phyloP scores from a whole-genome alignment of 345 rosid species.

The Brassica carinata region DNA sequence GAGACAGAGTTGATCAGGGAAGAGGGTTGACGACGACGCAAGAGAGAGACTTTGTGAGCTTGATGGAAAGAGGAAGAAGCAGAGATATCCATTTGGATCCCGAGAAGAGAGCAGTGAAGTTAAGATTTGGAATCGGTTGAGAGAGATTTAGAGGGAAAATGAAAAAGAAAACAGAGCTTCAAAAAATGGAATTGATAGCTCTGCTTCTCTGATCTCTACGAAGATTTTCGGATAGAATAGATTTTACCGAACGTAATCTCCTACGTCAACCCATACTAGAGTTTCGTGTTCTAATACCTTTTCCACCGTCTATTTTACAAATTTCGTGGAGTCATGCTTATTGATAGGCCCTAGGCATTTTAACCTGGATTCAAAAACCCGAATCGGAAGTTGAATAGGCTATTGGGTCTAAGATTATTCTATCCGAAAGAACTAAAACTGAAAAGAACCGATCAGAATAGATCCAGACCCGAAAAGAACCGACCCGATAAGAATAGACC shows the following conservation, averaged over 20 bases:
- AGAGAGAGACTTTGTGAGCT: conserved; percentile 28
- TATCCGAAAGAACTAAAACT: no score
- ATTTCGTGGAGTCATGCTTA: background rate
- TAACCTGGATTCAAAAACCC: no score
- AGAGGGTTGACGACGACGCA: conserved; percentile 31
- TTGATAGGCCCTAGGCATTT: no score
- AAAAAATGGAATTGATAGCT: conserved; percentile 33
- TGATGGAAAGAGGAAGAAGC: conserved; percentile 18
- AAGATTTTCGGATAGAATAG: conserved; percentile 43
- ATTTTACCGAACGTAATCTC: background rate
- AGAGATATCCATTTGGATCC: conserved; percentile 29
- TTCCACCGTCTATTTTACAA: conserved; percentile 1
- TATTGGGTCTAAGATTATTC: no score
- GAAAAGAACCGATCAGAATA: no score
- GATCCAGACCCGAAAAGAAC: no score
- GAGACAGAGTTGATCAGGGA: conserved; percentile 46
- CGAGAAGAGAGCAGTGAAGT: background rate
- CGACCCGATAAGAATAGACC: no score
- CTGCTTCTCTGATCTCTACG: background rate
- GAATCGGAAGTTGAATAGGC: no score
- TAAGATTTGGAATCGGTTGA: background rate
- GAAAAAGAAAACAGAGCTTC: conserved; percentile 29
- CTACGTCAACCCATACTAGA: background rate
- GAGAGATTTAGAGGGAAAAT: conserved; percentile 11
- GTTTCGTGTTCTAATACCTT: background rate